Conservation (phyloP, 148 eudicot genomes). For the Vaccinium macrocarpon region DNA sequence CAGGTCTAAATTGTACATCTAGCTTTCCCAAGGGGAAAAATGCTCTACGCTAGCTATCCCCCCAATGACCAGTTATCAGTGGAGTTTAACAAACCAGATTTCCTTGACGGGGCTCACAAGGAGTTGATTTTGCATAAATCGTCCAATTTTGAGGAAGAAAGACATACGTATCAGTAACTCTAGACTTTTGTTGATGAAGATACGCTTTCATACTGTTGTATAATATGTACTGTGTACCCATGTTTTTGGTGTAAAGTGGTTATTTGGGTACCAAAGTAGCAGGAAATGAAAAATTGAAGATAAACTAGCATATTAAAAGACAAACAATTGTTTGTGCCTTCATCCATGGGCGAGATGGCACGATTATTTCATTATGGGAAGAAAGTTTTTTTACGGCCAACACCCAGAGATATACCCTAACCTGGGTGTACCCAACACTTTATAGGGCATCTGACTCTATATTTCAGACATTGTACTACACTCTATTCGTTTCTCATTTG, state of each 20-base stretch:
- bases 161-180: not conserved
- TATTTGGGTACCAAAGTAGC: not conserved
- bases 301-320: constrained; percentile 2
- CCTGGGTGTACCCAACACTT: not conserved
- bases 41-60: not conserved
- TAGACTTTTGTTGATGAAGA: not conserved
- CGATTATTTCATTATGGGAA: not conserved
- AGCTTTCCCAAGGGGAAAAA: not conserved
- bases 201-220: not conserved
- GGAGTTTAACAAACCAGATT: not conserved
- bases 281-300: not conserved
- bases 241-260: not conserved
- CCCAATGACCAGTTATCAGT: not conserved
- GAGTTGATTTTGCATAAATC: not conserved
- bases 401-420: not conserved
- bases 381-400: not conserved
- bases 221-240: not conserved
- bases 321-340: not conserved
- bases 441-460: not conserved
- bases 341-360: not conserved
- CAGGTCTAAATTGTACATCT: not conserved
- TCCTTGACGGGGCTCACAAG: not conserved
- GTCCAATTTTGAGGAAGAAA: not conserved
- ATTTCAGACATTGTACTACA: not conserved
- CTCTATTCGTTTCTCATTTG: not conserved